Evolutionary conservation across 2,329 filamentous ascomycete genomes (phyloP), one percentile per base, ranked within the genome.

Genomic region (Pyrenophora teres): DNA sequence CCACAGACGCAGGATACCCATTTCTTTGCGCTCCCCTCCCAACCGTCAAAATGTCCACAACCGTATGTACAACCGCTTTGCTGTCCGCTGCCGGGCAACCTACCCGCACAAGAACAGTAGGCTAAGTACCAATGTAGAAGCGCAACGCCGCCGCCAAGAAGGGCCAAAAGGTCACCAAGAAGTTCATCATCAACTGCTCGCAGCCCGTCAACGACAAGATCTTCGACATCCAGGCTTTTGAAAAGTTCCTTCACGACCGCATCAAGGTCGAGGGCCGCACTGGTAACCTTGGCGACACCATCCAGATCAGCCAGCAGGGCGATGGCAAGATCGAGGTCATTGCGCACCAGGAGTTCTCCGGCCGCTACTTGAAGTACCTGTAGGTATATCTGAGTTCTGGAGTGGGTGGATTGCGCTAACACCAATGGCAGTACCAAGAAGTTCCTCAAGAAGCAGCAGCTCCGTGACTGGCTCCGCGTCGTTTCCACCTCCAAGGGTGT

Each of bases 371-470:
- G 80, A 99, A 99, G 90, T 99, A 99, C 87, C 84, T 99, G 91
- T 96, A 84, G 68, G 91, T 84, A 6, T 6, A 49, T 21, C 5
- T 16, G 9, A 4, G 6, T 8, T n/a, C 12, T 7, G 30, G n/a
- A 32, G 10, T 5, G 33, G 9, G 21, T 21, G 45, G 7, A 6
- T 27, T 23, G 25, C 32, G 44, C 27, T 41, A 31, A 46, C 40
- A 32, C 58, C 67, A 45, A n/a, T 33, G 12, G 57, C 67, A 96
- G 91, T 78, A 99, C 94, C 80, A 99, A 99, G 91, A 99, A 99
- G 87, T 99, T 96, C 89, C 89, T 99, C 81, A 99, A 99, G 92
- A 99, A 99, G 90, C 91, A 97, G 86, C 93, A 97, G 87, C 90
- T 99, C 78, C 91, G 94, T 83, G 94, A 99, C 86, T 99, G 94